Evolutionary conservation across 1,284 basidiomycete genomes (phyloP), one percentile per base, ranked within the genome.

Genomic region (Austropuccinia psidii): DNA sequence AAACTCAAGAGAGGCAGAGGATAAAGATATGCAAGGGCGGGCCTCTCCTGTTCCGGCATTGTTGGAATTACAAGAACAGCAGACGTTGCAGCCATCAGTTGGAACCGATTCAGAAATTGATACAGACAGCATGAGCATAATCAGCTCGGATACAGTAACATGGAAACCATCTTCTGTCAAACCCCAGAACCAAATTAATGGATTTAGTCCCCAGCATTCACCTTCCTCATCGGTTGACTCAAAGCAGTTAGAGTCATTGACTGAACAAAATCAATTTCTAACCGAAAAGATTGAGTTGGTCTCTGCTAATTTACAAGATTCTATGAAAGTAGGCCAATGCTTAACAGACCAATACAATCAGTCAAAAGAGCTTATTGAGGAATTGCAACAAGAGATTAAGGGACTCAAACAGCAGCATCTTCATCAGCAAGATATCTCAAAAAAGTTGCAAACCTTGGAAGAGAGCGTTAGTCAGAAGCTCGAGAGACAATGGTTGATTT

Each of bases 341-440:
- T 83, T 96, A 6, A 89, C 92, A 79, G 84, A 84, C 0, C 90
- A 95, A 79, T 92, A 96, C 76, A 81, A 85, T 0, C 85, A 86
- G 29, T 90, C 93, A 1, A 89, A 91, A 78, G 84, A 84, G 37
- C 91, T 90, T 0, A 94, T 97, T 77, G 85, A 84, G 21, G 82
- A 83, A 0, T 83, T 98, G 21, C 90, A 95, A 78, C 83, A 84
- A 31, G 81, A 83, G 0, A 93, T 97, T 77, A 85, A 85, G 24
- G 82, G 84, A 0, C 83, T 98, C 24, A 90, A 95, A 78, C 83
- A 85, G 35, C 80, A 83, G 15, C 81, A 85, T 19, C 80, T 78
- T 9, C 79, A 79, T 1, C 78, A 80, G 75, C 62, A 82, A 81
- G n/a, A 79, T 82, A 15, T 84, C 75, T 83, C 83, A 0, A 81